These are phyloP conservation scores for Parathielavia appendiculata DNA, from an alignment of 495 filamentous ascomycete genomes.

Conservation along the genomic window DNA sequence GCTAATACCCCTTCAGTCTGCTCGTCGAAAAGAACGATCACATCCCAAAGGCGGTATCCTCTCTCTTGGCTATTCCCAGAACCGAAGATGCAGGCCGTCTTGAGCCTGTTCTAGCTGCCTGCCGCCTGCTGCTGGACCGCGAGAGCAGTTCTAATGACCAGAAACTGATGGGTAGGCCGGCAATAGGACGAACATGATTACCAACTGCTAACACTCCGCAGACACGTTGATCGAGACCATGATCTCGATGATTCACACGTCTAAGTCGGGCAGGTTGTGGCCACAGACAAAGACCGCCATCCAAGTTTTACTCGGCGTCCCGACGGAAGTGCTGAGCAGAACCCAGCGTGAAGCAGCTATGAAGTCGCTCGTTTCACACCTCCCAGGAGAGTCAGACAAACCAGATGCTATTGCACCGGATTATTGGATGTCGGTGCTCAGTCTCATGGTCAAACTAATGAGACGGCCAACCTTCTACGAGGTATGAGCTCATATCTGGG, in stretches of 20 bases:
- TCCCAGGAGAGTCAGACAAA: constrained; percentile 13
- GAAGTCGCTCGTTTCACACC: constrained; percentile 22
- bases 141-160: constrained; percentile 23
- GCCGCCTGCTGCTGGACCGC: constrained; percentile 18
- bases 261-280: constrained; percentile 14
- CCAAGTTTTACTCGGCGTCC: constrained; percentile 22
- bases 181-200: background rate
- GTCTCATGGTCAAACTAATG: constrained; percentile 46
- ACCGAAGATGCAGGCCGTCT: constrained; percentile 2
- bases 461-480: constrained; percentile 45
- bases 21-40: constrained; percentile 14
- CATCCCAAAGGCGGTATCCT: constrained; percentile 17
- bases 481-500: constrained; percentile 21
- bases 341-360: constrained; percentile 26
- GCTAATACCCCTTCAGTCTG: constrained; percentile 17
- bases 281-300: constrained; percentile 19
- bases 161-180: constrained; percentile 19
- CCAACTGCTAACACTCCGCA: background rate
- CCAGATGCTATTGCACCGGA: constrained; percentile 12
- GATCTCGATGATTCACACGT: constrained; percentile 18
- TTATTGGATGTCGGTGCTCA: constrained; percentile 35
- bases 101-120: constrained; percentile 1
- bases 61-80: constrained; percentile 2
- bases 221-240: constrained; percentile 18
- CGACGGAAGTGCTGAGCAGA: constrained; percentile 20